Conservation (phyloP, 345 rosid species). For the Rhodamnia argentea region DNA sequence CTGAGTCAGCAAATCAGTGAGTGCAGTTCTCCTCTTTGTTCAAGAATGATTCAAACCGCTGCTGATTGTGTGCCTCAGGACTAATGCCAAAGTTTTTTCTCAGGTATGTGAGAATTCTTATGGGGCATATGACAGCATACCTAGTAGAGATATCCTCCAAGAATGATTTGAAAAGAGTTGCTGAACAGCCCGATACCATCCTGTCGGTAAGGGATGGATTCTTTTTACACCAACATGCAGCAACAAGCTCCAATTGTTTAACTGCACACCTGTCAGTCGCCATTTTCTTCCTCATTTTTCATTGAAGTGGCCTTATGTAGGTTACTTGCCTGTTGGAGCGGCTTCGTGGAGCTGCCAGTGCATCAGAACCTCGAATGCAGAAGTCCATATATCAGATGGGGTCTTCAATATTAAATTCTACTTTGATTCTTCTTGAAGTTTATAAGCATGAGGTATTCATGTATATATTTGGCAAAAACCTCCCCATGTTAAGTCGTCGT, state of each 20-base stretch:
- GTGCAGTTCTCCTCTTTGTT: conserved; percentile 15
- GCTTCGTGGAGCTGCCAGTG: conserved; percentile 94
- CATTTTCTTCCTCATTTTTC: not conserved
- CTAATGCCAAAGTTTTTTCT: conserved; percentile 11
- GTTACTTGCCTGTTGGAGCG: conserved; percentile 85
- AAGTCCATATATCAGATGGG: conserved; percentile 92
- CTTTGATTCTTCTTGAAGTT: conserved; percentile 77
- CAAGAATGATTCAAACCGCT: not conserved
- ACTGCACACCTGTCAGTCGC: not conserved
- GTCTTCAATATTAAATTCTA: conserved; percentile 53
- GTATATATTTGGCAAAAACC: not conserved
- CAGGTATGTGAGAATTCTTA: conserved; percentile 82
- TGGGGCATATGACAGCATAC: conserved; percentile 60
- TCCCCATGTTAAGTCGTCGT: not conserved
- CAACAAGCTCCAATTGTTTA: not conserved
- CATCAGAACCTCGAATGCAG: conserved; percentile 91
- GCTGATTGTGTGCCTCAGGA: conserved; percentile 1
- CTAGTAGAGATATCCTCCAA: conserved; percentile 63
- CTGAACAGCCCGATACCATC: conserved; percentile 84
- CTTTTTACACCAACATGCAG: not conserved
- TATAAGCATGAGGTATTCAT: conserved; percentile 84
- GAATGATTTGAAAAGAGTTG: conserved; percentile 62
- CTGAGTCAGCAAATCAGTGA: conserved; percentile 83
- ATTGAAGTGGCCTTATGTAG: conserved; percentile 23
- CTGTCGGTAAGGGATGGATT: conserved; percentile 41